Conservation (phyloP, 345 rosid genomes). For the Citrus medica region DNA sequence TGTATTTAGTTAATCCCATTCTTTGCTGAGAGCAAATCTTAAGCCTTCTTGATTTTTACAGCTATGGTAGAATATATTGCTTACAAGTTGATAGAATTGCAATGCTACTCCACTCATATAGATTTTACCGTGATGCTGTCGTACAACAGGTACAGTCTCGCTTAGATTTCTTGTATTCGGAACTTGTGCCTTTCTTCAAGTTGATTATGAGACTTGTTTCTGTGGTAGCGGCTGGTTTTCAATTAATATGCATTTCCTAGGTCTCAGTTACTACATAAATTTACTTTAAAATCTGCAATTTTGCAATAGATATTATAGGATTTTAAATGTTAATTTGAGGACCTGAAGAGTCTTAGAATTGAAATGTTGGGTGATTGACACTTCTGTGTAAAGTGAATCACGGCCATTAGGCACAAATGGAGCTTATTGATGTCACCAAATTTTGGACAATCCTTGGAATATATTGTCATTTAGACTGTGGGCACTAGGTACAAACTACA, state of each 20-base stretch:
- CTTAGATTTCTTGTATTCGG: neutral
- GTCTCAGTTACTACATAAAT: neutral
- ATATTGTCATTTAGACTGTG: neutral
- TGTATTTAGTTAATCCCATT: neutral
- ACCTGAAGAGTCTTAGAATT: neutral
- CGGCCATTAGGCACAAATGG: neutral
- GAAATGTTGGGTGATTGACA: neutral
- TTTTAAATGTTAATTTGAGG: neutral
- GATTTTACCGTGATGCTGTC: constrained; percentile 96
- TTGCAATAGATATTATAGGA: neutral
- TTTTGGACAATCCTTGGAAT: neutral
- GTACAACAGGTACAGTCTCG: constrained; percentile 65
- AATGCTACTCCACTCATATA: constrained; percentile 83
- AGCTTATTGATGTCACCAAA: neutral
- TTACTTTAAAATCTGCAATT: neutral
- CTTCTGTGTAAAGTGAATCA: neutral
- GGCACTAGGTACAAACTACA: no score
- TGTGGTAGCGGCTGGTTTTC: neutral
- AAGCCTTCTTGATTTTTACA: constrained; percentile 35
- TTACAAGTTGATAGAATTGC: constrained; percentile 97
- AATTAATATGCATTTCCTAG: constrained; percentile 1
- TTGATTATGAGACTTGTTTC: neutral
- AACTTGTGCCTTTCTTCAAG: neutral
- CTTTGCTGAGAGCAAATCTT: constrained; percentile 7
- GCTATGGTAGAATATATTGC: constrained; percentile 98